phyloP scores from a whole-genome alignment of 2,329 filamentous ascomycete species.

The Colletotrichum ledebouriae region DNA sequence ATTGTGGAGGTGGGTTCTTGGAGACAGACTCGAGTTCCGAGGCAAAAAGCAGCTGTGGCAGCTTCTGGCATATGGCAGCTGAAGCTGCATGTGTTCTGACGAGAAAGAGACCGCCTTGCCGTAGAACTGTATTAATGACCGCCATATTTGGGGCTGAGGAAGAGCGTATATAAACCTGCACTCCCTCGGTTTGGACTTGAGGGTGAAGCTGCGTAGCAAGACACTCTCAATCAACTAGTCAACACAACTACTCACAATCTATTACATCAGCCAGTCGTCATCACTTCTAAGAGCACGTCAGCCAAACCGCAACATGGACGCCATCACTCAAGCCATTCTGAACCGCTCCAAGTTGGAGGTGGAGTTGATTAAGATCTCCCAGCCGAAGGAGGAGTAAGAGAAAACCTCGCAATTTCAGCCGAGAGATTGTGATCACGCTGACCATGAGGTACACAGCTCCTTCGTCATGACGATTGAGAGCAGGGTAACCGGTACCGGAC shows the following conservation, averaged over 20 bases:
- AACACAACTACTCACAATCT: constrained; percentile 10
- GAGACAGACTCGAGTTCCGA: constrained; percentile 37
- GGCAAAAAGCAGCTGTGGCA: constrained; percentile 32
- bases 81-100: constrained; percentile 39
- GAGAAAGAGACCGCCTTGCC: constrained; percentile 1
- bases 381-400: constrained; percentile 50
- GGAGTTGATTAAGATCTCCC: constrained; percentile 48
- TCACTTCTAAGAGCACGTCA: constrained; percentile 22
- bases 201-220: neutral
- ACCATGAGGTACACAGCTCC: constrained; percentile 45
- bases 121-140: constrained; percentile 19
- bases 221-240: neutral
- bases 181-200: neutral
- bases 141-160: constrained; percentile 18
- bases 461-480: constrained; percentile 49
- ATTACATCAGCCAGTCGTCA: constrained; percentile 28
- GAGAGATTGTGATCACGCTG: neutral
- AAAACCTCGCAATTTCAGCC: too few relatives aligned
- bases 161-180: constrained; percentile 31
- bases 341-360: constrained; percentile 48
- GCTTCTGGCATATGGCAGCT: constrained; percentile 33
- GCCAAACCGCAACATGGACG: constrained; percentile 44
- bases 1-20: constrained; percentile 27
- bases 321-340: constrained; percentile 49
- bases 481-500: constrained; percentile 49